Conservation (phyloP, 1,284 basidiomycete genomes). For the Trichosporon sp. region DNA sequence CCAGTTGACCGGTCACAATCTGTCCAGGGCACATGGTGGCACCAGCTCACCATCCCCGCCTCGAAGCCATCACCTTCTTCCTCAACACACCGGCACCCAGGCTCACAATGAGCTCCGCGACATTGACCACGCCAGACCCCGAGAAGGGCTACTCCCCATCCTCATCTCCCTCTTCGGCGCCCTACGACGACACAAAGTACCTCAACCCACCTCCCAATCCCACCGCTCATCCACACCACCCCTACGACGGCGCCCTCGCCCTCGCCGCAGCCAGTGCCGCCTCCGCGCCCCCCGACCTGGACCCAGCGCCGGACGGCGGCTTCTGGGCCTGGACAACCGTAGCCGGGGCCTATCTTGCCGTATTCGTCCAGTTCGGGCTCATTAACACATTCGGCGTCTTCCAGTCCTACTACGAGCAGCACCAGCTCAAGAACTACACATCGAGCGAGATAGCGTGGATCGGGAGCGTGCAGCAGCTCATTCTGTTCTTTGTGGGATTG, state of each 20-base stretch:
- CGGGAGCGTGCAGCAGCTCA: slow-evolving; percentile 60
- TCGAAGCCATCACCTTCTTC: too few species aligned
- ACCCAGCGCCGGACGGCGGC: slow-evolving; percentile 8
- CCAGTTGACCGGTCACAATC: too few species aligned
- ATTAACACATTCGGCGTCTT: slow-evolving; percentile 31
- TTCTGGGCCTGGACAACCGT: slow-evolving; percentile 9
- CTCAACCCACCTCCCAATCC: neutral
- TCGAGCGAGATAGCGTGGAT: slow-evolving; percentile 57
- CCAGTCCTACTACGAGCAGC: slow-evolving; percentile 29
- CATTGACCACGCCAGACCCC: neutral
- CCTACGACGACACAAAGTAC: neutral
- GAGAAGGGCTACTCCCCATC: neutral
- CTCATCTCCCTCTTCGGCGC: neutral
- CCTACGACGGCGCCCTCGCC: neutral
- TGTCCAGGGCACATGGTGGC: too few species aligned
- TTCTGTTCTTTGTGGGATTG: slow-evolving; percentile 50
- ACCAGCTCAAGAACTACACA: slow-evolving; percentile 16
- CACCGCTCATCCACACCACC: neutral
- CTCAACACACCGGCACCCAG: neutral
- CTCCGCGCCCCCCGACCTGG: neutral
- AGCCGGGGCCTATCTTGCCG: slow-evolving; percentile 7
- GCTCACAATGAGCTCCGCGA: neutral
- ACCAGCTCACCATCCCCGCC: too few species aligned
- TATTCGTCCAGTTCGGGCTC: slow-evolving; percentile 16
- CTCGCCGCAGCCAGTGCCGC: neutral